Conservation (phyloP, 106 monocot genomes). For the Dioscorea dumetorum region DNA sequence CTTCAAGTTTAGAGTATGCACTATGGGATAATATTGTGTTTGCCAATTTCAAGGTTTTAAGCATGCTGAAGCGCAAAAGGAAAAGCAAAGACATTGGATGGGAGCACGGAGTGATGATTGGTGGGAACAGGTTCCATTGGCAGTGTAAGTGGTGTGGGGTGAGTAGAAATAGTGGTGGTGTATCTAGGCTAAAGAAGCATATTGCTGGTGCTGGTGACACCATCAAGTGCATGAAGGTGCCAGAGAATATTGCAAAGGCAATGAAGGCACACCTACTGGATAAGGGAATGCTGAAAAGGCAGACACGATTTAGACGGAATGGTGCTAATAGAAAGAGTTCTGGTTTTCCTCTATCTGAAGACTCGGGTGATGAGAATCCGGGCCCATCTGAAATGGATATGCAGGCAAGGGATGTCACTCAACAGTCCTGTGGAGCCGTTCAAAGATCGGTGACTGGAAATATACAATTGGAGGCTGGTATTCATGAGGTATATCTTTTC, state of each 20-base stretch:
- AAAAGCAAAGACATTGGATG: constrained; percentile 40
- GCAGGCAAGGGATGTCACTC: neutral
- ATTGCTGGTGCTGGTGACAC: constrained; percentile 22
- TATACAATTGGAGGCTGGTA: neutral
- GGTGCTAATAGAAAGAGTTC: neutral
- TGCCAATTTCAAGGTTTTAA: constrained; percentile 11
- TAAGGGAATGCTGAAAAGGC: constrained; percentile 5
- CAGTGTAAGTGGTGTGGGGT: constrained; percentile 45
- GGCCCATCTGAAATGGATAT: neutral
- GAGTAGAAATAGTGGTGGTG: constrained; percentile 36
- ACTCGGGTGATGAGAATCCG: neutral
- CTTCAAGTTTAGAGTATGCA: too few relatives aligned
- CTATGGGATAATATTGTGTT: neutral
- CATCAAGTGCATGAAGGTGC: constrained; percentile 24
- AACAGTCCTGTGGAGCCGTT: neutral
- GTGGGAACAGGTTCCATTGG: constrained; percentile 44
- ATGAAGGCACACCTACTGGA: constrained; percentile 15
- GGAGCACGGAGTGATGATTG: constrained; percentile 31
- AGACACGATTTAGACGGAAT: neutral
- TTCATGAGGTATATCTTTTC: constrained; percentile 7
- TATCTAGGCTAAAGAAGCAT: constrained; percentile 47
- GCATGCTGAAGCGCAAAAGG: neutral
- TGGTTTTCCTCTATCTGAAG: neutral
- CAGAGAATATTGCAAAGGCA: constrained; percentile 15
- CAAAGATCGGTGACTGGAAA: neutral